phyloP scores from a whole-genome alignment of 345 rosid species.

The Rhodomyrtus tomentosa region DNA sequence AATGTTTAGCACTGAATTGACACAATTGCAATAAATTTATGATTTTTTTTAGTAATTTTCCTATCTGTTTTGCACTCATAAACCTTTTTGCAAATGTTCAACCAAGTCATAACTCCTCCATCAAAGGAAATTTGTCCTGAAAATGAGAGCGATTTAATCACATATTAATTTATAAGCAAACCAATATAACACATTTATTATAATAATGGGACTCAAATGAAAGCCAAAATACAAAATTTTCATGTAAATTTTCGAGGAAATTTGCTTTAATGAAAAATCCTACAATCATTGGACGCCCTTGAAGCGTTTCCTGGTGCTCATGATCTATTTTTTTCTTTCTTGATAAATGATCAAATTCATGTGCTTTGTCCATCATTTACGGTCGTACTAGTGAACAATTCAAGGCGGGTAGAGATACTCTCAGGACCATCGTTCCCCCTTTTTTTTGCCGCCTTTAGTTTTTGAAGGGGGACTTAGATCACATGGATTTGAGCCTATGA shows the following conservation, averaged over 20 bases:
- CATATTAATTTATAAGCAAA: not conserved
- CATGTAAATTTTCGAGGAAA: not conserved
- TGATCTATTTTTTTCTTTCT: not conserved
- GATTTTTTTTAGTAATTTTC: no score
- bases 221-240: not conserved
- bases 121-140: not conserved
- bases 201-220: not conserved
- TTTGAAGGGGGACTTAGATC: no score
- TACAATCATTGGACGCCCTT: not conserved
- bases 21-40: no score
- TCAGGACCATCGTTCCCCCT: not conserved
- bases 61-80: not conserved
- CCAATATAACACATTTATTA: not conserved
- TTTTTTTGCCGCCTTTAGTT: rapidly evolving
- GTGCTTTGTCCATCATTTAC: not conserved
- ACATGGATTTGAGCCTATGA: not conserved
- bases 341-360: not conserved
- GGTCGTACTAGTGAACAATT: not conserved
- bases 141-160: not conserved
- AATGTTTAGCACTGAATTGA: no score
- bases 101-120: not conserved
- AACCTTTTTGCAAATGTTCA: not conserved
- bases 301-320: not conserved
- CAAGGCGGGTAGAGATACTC: not conserved
- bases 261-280: not conserved